phyloP scores from a whole-genome alignment of 2,329 filamentous ascomycete genomes.

The Penicillium sumatraense region DNA sequence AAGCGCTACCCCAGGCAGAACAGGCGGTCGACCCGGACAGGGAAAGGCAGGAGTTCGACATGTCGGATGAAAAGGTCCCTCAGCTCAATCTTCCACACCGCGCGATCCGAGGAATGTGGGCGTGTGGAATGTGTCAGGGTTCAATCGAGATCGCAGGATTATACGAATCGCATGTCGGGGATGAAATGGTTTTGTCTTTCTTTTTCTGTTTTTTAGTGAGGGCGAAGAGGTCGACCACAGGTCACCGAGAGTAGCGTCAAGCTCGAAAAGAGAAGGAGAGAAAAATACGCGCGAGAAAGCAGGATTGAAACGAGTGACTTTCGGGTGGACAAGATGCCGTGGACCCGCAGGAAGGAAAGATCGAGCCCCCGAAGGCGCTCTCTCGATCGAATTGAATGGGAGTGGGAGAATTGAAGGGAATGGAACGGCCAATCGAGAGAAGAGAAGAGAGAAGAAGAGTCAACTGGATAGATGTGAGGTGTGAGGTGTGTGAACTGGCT shows the following conservation, averaged over 20 bases:
- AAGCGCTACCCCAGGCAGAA: slow-evolving; percentile 72
- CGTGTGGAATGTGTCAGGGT: slow-evolving; percentile 26
- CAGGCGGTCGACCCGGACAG: slow-evolving; percentile 72
- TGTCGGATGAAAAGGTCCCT: slow-evolving; percentile 36
- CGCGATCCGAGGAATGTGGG: slow-evolving; percentile 16
- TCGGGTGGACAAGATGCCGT: slow-evolving; percentile 18
- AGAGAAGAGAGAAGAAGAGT: slow-evolving; percentile 16
- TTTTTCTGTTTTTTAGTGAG: background rate
- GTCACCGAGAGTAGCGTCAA: slow-evolving; percentile 14
- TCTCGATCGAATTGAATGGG: slow-evolving; percentile 16
- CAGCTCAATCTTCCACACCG: slow-evolving; percentile 10
- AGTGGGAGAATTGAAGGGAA: slow-evolving; percentile 14
- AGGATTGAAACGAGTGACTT: slow-evolving; percentile 28
- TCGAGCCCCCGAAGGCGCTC: slow-evolving; percentile 25
- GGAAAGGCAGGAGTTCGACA: slow-evolving; percentile 63
- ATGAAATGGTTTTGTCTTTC: background rate
- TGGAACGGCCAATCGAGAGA: slow-evolving; percentile 23
- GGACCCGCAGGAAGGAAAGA: slow-evolving; percentile 25
- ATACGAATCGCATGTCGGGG: slow-evolving; percentile 10
- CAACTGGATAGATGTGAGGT: slow-evolving; percentile 18
- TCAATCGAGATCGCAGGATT: slow-evolving; percentile 5
- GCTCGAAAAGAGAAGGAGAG: slow-evolving; percentile 17
- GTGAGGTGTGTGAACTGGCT: slow-evolving; percentile 19
- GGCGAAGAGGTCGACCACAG: slow-evolving; percentile 15
- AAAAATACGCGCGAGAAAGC: slow-evolving; percentile 15